Evolutionary conservation across 2,329 filamentous ascomycete species (phyloP).

Genomic region (Iodosphaeria phyllophila): DNA sequence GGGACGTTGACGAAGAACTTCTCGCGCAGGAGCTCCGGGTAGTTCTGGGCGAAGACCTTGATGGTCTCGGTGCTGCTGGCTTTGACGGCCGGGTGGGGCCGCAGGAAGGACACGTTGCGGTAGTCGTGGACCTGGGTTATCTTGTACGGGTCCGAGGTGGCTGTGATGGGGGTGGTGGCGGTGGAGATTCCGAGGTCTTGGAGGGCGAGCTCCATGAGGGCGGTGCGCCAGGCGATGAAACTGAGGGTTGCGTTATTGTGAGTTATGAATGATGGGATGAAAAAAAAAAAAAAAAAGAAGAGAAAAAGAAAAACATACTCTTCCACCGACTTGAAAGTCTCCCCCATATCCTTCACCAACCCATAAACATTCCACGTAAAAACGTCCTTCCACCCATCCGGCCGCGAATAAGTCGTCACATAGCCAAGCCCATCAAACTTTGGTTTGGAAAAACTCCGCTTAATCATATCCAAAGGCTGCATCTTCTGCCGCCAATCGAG

Average conservation of each 20-base stretch:
- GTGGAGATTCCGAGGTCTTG: conserved; percentile 51
- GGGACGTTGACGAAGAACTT: conserved; percentile 97
- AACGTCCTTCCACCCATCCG: conserved; percentile 31
- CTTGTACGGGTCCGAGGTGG: conserved; percentile 69
- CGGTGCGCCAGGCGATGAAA: conserved; percentile 79
- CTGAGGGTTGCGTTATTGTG: conserved; percentile 25
- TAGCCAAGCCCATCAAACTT: conserved; percentile 71
- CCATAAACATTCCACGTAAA: conserved; percentile 93
- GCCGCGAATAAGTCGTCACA: conserved; percentile 43
- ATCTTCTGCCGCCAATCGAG: conserved; percentile 68
- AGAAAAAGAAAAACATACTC: conserved; percentile 36
- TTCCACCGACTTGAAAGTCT: conserved; percentile 64
- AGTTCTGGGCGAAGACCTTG: conserved; percentile 59
- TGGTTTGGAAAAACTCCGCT: conserved; percentile 41
- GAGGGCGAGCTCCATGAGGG: conserved; percentile 75
- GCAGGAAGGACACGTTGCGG: conserved; percentile 69
- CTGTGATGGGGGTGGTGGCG: conserved; percentile 52
- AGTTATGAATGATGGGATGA: conserved; percentile 1
- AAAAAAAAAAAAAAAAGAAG: conserved; percentile 1
- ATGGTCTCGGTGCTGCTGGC: conserved; percentile 66
- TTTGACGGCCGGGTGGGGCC: conserved; percentile 60
- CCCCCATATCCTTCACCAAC: conserved; percentile 59
- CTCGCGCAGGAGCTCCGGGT: conserved; percentile 73
- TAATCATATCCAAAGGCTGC: conserved; percentile 48
- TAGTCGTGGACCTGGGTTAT: conserved; percentile 93